A percentile compares a stretch with the other conserved stretches of the same genome.
Conservation (phyloP, 1,139 yeast species). For the Magnusiomyces tetraspermus region DNA sequence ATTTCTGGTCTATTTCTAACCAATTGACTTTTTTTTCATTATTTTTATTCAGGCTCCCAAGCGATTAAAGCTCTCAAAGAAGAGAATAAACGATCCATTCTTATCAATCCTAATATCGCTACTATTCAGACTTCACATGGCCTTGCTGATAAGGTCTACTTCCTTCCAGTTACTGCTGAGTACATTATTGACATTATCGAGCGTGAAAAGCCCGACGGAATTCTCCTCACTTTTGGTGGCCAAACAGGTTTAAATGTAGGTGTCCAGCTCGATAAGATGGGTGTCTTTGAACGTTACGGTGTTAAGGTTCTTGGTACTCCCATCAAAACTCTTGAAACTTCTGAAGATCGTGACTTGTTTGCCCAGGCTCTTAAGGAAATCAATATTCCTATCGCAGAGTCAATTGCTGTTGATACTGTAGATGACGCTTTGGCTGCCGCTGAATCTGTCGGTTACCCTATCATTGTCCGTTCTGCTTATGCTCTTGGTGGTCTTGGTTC, state of each 20-base stretch:
- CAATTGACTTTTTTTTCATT: background rate
- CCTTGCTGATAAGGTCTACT: constrained; percentile 94
- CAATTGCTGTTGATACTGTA: constrained; percentile 86
- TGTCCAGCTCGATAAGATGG: constrained; percentile 86
- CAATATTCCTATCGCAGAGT: constrained; percentile 90
- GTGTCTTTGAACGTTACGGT: constrained; percentile 80
- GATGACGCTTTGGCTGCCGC: constrained; percentile 92
- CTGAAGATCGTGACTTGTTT: constrained; percentile 95
- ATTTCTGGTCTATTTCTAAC: no score
- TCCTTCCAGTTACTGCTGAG: constrained; percentile 94
- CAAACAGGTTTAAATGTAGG: constrained; percentile 97
- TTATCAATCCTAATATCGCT: constrained; percentile 96
- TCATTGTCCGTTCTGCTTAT: constrained; percentile 94
- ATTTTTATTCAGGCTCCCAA: constrained; percentile 46
- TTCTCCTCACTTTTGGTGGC: constrained; percentile 92
- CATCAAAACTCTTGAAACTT: constrained; percentile 84
- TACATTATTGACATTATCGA: constrained; percentile 89
- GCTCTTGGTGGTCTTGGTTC: constrained; percentile 98
- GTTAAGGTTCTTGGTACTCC: constrained; percentile 97
- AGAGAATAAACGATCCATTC: constrained; percentile 91
- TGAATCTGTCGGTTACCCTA: constrained; percentile 79
- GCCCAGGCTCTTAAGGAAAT: constrained; percentile 92
- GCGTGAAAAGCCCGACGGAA: constrained; percentile 94
- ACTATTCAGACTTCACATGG: constrained; percentile 98
- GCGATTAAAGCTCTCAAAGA: constrained; percentile 70